Evolutionary conservation across 768 basidiomycete species (phyloP).

Genomic region (Tricholoma hemisulphureum): DNA sequence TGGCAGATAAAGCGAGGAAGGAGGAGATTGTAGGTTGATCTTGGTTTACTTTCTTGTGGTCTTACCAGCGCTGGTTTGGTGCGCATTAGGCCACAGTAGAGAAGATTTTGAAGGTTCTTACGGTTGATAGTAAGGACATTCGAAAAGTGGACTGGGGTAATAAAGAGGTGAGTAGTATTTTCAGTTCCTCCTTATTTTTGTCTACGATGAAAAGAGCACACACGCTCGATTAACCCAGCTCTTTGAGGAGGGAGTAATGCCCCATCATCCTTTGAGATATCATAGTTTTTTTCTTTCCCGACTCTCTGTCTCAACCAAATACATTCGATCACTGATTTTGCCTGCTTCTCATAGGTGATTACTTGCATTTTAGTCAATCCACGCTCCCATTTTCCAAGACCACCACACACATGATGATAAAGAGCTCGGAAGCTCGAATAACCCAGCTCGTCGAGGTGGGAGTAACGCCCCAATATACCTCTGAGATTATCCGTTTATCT

Average conservation of each 20-base stretch:
- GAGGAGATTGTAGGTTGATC: slow-evolving; percentile 77
- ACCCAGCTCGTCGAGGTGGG: slow-evolving; percentile 89
- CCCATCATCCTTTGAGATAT: slow-evolving; percentile 72
- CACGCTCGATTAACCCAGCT: slow-evolving; percentile 90
- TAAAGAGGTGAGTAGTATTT: slow-evolving; percentile 76
- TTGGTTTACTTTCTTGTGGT: background rate
- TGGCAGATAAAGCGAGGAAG: slow-evolving; percentile 94
- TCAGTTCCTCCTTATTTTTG: background rate
- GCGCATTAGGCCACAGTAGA: slow-evolving; percentile 72
- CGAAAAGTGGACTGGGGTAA: slow-evolving; percentile 93
- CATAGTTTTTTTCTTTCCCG: slow-evolving; percentile 15
- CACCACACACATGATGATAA: slow-evolving; percentile 54
- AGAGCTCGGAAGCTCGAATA: slow-evolving; percentile 72
- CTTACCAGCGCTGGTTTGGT: background rate
- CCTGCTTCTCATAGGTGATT: slow-evolving; percentile 20
- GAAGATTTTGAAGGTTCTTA: slow-evolving; percentile 77
- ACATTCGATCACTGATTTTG: slow-evolving; percentile 8
- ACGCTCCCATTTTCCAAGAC: background rate
- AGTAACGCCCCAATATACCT: slow-evolving; percentile 72
- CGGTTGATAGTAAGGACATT: slow-evolving; percentile 82
- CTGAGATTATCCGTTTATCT: slow-evolving; percentile 54
- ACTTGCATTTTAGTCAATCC: background rate
- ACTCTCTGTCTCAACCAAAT: background rate
- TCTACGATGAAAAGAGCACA: slow-evolving; percentile 70
- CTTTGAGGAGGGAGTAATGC: slow-evolving; percentile 94